phyloP scores from a whole-genome alignment of 2,329 filamentous ascomycete genomes.

The Colletotrichum higginsianum region DNA sequence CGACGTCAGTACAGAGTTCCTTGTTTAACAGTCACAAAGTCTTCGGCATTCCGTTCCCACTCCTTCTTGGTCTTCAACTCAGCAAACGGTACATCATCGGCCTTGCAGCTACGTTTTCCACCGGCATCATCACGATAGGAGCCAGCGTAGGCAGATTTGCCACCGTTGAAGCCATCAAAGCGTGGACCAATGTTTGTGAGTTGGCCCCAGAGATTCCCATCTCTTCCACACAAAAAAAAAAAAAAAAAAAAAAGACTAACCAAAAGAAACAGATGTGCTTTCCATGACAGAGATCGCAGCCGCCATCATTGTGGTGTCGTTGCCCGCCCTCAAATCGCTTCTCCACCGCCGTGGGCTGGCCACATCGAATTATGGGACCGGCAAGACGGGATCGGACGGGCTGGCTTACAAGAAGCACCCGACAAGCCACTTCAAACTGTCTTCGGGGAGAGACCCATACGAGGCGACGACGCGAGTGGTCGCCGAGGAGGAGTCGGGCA shows the following conservation, averaged over 20 bases:
- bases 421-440: slow-evolving; percentile 43
- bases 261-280: slow-evolving; percentile 37
- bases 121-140: slow-evolving; percentile 44
- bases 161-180: slow-evolving; percentile 43
- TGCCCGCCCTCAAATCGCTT: slow-evolving; percentile 44
- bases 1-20: neutral
- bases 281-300: slow-evolving; percentile 45
- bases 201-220: neutral
- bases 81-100: slow-evolving; percentile 45
- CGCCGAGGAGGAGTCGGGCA: slow-evolving; percentile 41
- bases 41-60: slow-evolving; percentile 44
- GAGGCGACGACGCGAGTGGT: slow-evolving; percentile 32
- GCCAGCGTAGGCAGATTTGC: slow-evolving; percentile 45
- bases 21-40: slow-evolving; percentile 30
- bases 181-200: slow-evolving; percentile 46
- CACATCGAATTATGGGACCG: slow-evolving; percentile 33
- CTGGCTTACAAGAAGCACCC: slow-evolving; percentile 25
- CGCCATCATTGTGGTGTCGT: slow-evolving; percentile 45
- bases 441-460: slow-evolving; percentile 43
- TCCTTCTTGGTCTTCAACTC: slow-evolving; percentile 43
- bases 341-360: slow-evolving; percentile 39
- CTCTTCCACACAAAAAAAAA: too few species aligned
- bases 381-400: slow-evolving; percentile 28
- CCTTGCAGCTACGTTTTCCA: slow-evolving; percentile 42
- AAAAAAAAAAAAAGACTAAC: neutral